phyloP scores from a whole-genome alignment of 176 grass and related monocot genomes.

The Carex scoparia region DNA sequence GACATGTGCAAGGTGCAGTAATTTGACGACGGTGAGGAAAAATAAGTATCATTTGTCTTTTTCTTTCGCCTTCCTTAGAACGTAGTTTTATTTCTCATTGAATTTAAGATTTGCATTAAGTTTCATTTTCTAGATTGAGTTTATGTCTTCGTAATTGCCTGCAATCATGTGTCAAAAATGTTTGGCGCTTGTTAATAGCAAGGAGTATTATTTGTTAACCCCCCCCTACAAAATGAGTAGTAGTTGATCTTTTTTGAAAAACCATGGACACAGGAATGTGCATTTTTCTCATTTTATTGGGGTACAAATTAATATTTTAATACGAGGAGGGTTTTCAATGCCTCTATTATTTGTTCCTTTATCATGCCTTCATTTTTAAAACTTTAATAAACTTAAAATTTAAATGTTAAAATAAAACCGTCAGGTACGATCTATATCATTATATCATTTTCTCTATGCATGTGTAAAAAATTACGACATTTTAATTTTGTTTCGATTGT shows the following conservation, averaged over 20 bases:
- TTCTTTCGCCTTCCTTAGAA: slow-evolving; percentile 11
- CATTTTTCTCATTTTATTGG: slow-evolving; percentile 7
- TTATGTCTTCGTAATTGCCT: neutral
- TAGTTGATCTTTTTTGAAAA: neutral
- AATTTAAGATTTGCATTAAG: neutral
- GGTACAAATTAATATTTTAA: neutral
- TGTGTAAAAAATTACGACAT: no score
- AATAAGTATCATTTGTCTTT: neutral
- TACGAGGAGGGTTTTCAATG: no score
- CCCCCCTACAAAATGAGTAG: neutral
- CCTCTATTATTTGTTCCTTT: no score
- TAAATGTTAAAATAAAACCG: no score
- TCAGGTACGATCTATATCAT: no score
- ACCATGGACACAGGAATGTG: neutral
- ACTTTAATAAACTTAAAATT: no score
- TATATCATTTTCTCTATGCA: no score
- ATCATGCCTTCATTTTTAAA: no score
- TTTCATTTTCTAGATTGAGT: slow-evolving; percentile 16
- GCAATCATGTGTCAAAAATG: neutral
- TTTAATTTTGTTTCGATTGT: no score
- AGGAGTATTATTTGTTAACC: neutral
- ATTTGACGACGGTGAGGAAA: slow-evolving; percentile 54
- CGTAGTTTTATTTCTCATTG: neutral
- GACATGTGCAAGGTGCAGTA: slow-evolving; percentile 90
- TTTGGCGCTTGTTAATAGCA: neutral